phyloP scores from a whole-genome alignment of 208 protist species.

The Wallacemonas sp. region DNA sequence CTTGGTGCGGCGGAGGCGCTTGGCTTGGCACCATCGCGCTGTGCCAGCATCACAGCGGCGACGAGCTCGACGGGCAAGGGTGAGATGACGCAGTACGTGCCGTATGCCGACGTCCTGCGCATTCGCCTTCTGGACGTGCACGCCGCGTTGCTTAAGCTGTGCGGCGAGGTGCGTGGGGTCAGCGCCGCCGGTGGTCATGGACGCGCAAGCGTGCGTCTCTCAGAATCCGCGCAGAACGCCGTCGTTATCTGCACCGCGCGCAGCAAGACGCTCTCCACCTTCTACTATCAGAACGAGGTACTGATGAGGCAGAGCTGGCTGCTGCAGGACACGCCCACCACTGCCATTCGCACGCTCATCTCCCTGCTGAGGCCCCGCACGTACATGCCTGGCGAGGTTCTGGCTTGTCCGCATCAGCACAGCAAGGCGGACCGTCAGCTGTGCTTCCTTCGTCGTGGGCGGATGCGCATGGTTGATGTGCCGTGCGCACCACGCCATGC shows the following conservation, averaged over 20 bases:
- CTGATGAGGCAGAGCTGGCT: slow-evolving; percentile 89
- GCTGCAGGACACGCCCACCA: slow-evolving; percentile 75
- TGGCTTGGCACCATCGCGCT: slow-evolving; percentile 59
- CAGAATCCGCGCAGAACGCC: not conserved
- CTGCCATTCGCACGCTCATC: slow-evolving; percentile 73
- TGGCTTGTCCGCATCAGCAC: slow-evolving; percentile 63
- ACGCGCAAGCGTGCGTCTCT: slow-evolving; percentile 9
- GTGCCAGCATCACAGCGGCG: slow-evolving; percentile 52
- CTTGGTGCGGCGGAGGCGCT: slow-evolving; percentile 68
- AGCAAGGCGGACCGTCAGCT: slow-evolving; percentile 44
- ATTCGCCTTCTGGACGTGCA: slow-evolving; percentile 72
- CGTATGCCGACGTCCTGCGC: slow-evolving; percentile 54
- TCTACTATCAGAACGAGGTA: slow-evolving; percentile 76
- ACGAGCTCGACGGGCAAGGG: not conserved
- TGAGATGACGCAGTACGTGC: slow-evolving; percentile 11
- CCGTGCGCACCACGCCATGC: not conserved
- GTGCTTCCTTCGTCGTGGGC: slow-evolving; percentile 76
- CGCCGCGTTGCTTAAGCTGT: slow-evolving; percentile 46
- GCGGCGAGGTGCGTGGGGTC: slow-evolving; percentile 14
- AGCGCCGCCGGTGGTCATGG: slow-evolving; percentile 14
- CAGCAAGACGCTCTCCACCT: slow-evolving; percentile 39
- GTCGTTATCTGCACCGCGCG: slow-evolving; percentile 52
- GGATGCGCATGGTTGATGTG: slow-evolving; percentile 50
- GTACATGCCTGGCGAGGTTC: slow-evolving; percentile 74
- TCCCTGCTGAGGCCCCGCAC: slow-evolving; percentile 58